Evolutionary conservation across 2,329 filamentous ascomycete species (phyloP).

Genomic region (Diaporthe citrichinensis): DNA sequence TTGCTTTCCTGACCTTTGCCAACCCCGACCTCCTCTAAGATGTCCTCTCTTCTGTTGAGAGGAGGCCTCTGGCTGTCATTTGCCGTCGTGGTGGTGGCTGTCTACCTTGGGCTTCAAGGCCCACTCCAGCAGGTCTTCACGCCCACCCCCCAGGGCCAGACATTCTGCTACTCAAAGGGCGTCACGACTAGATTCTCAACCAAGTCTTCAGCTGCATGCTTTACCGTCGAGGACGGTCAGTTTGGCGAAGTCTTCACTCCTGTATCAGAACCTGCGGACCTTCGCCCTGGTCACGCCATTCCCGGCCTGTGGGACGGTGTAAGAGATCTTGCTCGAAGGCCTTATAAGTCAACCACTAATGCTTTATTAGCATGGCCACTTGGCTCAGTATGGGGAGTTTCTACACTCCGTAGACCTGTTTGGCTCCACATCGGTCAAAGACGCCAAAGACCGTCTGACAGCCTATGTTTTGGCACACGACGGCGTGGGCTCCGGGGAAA

Average conservation of each 20-base stretch:
- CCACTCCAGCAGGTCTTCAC: slow-evolving; percentile 37
- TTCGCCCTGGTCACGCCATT: slow-evolving; percentile 67
- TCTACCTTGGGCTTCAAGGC: slow-evolving; percentile 37
- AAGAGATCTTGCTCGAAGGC: neutral
- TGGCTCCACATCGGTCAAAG: slow-evolving; percentile 66
- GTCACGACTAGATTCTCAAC: slow-evolving; percentile 58
- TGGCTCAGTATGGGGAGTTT: slow-evolving; percentile 76
- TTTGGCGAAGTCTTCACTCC: slow-evolving; percentile 64
- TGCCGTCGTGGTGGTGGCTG: slow-evolving; percentile 33
- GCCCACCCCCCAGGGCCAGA: slow-evolving; percentile 42
- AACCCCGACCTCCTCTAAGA: neutral
- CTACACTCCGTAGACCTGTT: slow-evolving; percentile 76
- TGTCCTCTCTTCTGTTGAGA: slow-evolving; percentile 34
- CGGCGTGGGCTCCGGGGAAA: slow-evolving; percentile 64
- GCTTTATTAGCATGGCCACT: slow-evolving; percentile 68
- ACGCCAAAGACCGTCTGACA: slow-evolving; percentile 67
- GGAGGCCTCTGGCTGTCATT: slow-evolving; percentile 38
- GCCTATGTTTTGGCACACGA: slow-evolving; percentile 65
- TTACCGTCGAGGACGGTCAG: slow-evolving; percentile 65
- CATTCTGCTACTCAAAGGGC: slow-evolving; percentile 59
- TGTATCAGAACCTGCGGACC: slow-evolving; percentile 45
- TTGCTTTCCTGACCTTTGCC: neutral
- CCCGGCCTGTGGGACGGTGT: slow-evolving; percentile 78
- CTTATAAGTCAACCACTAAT: neutral
- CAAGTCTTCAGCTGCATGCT: slow-evolving; percentile 64